Percentiles rank a stretch among this genome's conserved stretches.
These are phyloP conservation scores for Calendula officinalis DNA, from an alignment of 129 eudicot species.

Conservation along the genomic window DNA sequence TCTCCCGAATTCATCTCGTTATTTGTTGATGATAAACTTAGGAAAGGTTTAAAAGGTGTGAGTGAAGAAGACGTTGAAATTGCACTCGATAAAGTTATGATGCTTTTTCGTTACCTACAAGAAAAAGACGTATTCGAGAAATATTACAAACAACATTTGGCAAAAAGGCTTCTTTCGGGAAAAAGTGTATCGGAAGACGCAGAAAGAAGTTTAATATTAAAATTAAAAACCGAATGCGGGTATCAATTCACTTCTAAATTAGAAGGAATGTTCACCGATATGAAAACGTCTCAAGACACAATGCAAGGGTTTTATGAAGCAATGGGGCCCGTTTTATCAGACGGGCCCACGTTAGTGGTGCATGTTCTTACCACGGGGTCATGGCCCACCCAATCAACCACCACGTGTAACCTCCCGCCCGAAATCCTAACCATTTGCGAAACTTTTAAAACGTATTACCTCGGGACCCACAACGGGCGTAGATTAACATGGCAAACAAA, in stretches of 20 bases:
- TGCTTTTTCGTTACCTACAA: conserved; percentile 63
- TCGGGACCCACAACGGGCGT: conserved; percentile 61
- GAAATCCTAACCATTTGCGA: conserved; percentile 47
- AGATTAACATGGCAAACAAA: conserved; percentile 57
- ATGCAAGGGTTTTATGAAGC: conserved; percentile 53
- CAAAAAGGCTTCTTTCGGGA: conserved; percentile 49
- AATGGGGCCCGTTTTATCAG: conserved; percentile 38
- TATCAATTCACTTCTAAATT: conserved; percentile 59
- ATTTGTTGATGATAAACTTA: conserved; percentile 63
- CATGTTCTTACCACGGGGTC: conserved; percentile 59
- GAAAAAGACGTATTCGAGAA: conserved; percentile 61
- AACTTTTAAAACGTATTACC: conserved; percentile 50
- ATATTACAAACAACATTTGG: conserved; percentile 63
- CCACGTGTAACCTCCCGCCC: conserved; percentile 51
- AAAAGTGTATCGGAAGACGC: conserved; percentile 56
- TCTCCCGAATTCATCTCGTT: conserved; percentile 64
- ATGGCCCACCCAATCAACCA: conserved; percentile 53
- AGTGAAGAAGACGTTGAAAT: conserved; percentile 57
- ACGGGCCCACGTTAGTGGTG: conserved; percentile 45
- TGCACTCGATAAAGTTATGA: conserved; percentile 55
- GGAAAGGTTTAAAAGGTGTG: conserved; percentile 58
- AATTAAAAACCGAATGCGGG: conserved; percentile 60
- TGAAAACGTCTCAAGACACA: conserved; percentile 62
- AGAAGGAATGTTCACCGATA: conserved; percentile 64
- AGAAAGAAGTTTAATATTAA: conserved; percentile 49